Conservation (phyloP, 176 grass and related monocot species). For the Raddia distichophylla region DNA sequence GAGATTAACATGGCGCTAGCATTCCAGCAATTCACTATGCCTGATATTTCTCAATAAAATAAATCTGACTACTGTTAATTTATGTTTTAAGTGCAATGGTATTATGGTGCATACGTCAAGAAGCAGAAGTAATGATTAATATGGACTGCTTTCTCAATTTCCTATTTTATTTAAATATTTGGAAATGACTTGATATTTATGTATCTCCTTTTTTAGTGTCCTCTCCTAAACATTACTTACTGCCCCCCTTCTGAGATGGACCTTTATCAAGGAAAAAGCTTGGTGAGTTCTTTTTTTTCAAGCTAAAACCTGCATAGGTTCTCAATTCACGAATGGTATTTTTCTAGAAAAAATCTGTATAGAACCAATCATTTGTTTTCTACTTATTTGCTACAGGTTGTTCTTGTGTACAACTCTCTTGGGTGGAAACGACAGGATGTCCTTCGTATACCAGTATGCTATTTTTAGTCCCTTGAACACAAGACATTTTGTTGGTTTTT, state of each 20-base stretch:
- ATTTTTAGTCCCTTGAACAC: slow-evolving; percentile 14
- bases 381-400: slow-evolving; percentile 56
- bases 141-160: not conserved
- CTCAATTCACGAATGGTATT: not conserved
- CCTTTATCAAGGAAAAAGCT: slow-evolving; percentile 70
- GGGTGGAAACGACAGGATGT: slow-evolving; percentile 89
- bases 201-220: slow-evolving; percentile 67
- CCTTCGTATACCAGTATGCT: slow-evolving; percentile 84
- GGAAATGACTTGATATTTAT: slow-evolving; percentile 29
- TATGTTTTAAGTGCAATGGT: not conserved
- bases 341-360: slow-evolving; percentile 7
- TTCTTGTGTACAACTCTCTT: slow-evolving; percentile 93
- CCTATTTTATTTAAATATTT: slow-evolving; percentile 33
- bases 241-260: slow-evolving; percentile 76
- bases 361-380: slow-evolving; percentile 14
- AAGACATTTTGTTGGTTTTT: slow-evolving; percentile 23
- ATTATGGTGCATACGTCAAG: not conserved
- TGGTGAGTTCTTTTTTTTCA: slow-evolving; percentile 60
- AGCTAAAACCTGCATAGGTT: not conserved
- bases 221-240: slow-evolving; percentile 84
- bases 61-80: slow-evolving; percentile 10
- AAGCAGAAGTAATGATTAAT: not conserved
- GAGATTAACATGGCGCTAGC: too few species aligned
- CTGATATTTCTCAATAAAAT: not conserved
- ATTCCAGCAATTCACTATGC: not conserved